Conservation (phyloP, 768 basidiomycete genomes). For the Hygrophorus russula region DNA sequence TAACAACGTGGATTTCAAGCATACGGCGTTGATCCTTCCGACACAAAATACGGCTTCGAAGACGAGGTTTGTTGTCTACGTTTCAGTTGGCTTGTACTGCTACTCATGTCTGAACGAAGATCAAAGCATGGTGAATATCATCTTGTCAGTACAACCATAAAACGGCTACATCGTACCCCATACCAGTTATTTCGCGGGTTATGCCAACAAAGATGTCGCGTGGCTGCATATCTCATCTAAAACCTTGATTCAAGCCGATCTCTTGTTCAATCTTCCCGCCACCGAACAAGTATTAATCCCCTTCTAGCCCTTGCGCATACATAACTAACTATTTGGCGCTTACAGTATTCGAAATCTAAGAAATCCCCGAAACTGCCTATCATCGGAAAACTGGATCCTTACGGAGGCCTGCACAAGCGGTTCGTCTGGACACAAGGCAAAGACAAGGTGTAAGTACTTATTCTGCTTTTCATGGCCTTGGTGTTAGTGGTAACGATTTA, state of each 20-base stretch:
- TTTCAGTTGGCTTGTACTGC: not conserved
- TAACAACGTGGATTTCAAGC: slow-evolving; percentile 17
- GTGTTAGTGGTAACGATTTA: not conserved
- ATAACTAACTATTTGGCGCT: not conserved
- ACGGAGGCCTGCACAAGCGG: slow-evolving; percentile 22
- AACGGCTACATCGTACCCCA: not conserved
- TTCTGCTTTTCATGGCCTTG: not conserved
- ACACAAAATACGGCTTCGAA: slow-evolving; percentile 70
- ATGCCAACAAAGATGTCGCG: slow-evolving; percentile 71
- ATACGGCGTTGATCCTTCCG: slow-evolving; percentile 53
- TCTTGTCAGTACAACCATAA: not conserved
- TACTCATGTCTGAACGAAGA: slow-evolving; percentile 16
- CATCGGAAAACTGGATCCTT: slow-evolving; percentile 23
- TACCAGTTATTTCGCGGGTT: slow-evolving; percentile 56
- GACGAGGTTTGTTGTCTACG: slow-evolving; percentile 30
- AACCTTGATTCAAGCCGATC: slow-evolving; percentile 70
- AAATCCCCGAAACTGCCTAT: slow-evolving; percentile 13
- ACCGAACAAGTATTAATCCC: slow-evolving; percentile 49
- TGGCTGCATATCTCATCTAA: slow-evolving; percentile 67
- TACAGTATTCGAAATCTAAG: slow-evolving; percentile 30
- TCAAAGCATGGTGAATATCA: slow-evolving; percentile 34
- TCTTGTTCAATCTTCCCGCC: slow-evolving; percentile 73
- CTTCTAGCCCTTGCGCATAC: not conserved
- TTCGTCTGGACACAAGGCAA: slow-evolving; percentile 22
- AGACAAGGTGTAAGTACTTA: slow-evolving; percentile 17